A percentile compares a stretch with the other conserved stretches of the same genome.
phyloP scores from a whole-genome alignment of 768 basidiomycete genomes.

The Filobasidium wieringae region DNA sequence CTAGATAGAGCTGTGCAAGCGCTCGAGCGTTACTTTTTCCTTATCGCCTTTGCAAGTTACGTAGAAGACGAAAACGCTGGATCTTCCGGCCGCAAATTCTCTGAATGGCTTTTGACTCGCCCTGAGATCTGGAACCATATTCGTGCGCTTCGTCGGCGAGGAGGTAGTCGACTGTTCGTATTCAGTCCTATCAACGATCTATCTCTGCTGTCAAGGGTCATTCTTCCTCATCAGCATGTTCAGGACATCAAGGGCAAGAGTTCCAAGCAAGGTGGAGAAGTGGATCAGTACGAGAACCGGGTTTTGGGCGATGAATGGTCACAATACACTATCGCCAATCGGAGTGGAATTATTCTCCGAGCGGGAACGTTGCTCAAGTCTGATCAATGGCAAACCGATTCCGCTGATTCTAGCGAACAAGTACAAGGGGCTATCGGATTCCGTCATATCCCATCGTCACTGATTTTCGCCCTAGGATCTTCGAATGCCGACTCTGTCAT shows the following conservation, averaged over 20 bases:
- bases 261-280: slow-evolving; percentile 46
- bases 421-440: slow-evolving; percentile 94
- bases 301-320: slow-evolving; percentile 92
- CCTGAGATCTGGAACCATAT: slow-evolving; percentile 94
- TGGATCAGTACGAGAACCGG: slow-evolving; percentile 63
- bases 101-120: slow-evolving; percentile 73
- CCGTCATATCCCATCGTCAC: slow-evolving; percentile 64
- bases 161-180: slow-evolving; percentile 70
- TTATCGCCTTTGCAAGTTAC: slow-evolving; percentile 84
- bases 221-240: slow-evolving; percentile 2
- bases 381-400: slow-evolving; percentile 63
- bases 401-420: slow-evolving; percentile 39
- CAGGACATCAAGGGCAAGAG: background rate
- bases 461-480: slow-evolving; percentile 85
- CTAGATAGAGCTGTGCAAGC: slow-evolving; percentile 27
- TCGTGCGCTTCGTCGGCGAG: slow-evolving; percentile 66
- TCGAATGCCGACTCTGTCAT: slow-evolving; percentile 79
- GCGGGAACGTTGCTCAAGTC: slow-evolving; percentile 83
- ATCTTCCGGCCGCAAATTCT: slow-evolving; percentile 57
- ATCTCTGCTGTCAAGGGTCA: slow-evolving; percentile 54
- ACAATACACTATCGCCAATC: slow-evolving; percentile 84
- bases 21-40: slow-evolving; percentile 56
- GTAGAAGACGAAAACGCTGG: slow-evolving; percentile 50
- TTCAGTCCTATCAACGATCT: slow-evolving; percentile 86
- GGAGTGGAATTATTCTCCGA: slow-evolving; percentile 84